phyloP scores from a whole-genome alignment of 1,284 basidiomycete species.

The Takashimella tepidaria region DNA sequence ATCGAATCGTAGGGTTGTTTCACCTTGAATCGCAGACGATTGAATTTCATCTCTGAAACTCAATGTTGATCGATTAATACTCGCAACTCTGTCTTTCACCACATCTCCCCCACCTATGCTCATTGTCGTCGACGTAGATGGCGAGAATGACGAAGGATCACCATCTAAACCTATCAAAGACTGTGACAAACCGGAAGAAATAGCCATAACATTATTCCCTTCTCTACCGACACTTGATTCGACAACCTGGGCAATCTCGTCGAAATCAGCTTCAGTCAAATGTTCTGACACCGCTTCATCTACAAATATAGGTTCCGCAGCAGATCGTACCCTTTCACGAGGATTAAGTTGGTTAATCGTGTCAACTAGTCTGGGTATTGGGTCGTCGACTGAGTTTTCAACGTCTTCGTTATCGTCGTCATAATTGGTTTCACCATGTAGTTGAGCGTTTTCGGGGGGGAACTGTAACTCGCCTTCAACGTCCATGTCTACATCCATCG shows the following conservation, averaged over 20 bases:
- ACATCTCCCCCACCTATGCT: too few relatives aligned
- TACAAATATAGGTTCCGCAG: not conserved
- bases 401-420: not conserved
- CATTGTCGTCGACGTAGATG: slow-evolving; percentile 2
- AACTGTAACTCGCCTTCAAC: not conserved
- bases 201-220: too few relatives aligned
- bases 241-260: too few relatives aligned
- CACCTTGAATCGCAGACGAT: slow-evolving; percentile 25
- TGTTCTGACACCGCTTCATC: not conserved
- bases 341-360: too few relatives aligned
- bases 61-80: not conserved
- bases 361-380: too few relatives aligned
- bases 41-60: slow-evolving; percentile 32
- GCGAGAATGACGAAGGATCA: not conserved
- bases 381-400: slow-evolving; percentile 1
- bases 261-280: slow-evolving; percentile 32
- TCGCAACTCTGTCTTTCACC: too few relatives aligned
- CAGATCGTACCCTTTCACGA: not conserved
- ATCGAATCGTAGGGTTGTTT: slow-evolving; percentile 37
- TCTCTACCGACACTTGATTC: not conserved
- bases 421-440: not conserved
- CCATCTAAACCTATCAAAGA: not conserved
- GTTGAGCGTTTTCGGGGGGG: not conserved
- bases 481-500: not conserved
- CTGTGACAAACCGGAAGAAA: too few relatives aligned